These are phyloP conservation scores for Platanthera zijinensis DNA, from an alignment of 106 monocot species.

Conservation along the genomic window DNA sequence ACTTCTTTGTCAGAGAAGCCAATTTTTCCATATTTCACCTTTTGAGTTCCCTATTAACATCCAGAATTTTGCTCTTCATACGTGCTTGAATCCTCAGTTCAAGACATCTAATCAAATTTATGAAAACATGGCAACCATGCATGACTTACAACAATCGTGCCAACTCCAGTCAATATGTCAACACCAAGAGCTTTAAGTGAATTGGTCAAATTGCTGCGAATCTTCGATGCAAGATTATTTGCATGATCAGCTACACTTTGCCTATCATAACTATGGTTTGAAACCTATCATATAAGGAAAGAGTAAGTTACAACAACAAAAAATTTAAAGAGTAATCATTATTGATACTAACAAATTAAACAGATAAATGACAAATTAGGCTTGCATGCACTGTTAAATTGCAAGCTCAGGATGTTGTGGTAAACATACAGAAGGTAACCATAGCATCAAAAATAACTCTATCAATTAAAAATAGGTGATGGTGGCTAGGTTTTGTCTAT, in stretches of 20 bases:
- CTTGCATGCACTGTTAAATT: background rate
- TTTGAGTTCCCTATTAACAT: conserved; percentile 58
- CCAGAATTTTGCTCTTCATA: background rate
- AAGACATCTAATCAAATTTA: conserved; percentile 2
- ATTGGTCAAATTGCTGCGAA: conserved; percentile 89
- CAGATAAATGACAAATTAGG: background rate
- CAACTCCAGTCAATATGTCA: conserved; percentile 83
- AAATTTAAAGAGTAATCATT: background rate
- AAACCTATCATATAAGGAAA: conserved; percentile 40
- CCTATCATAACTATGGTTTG: conserved; percentile 83
- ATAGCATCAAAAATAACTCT: too few relatives aligned
- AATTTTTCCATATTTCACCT: conserved; percentile 82
- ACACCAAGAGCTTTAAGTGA: conserved; percentile 90
- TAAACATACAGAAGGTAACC: too few relatives aligned
- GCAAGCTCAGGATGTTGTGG: too few relatives aligned
- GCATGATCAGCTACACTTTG: conserved; percentile 98
- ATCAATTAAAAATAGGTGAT: too few relatives aligned
- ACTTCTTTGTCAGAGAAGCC: conserved; percentile 64
- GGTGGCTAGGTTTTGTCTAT: too few relatives aligned
- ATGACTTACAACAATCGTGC: conserved; percentile 66
- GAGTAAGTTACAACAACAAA: conserved; percentile 4
- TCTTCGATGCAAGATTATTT: conserved; percentile 95
- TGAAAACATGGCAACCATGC: background rate
- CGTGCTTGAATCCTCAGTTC: background rate
- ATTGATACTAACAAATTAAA: background rate